Conservation (phyloP, 1,139 yeast genomes). For the Candida sp. region DNA sequence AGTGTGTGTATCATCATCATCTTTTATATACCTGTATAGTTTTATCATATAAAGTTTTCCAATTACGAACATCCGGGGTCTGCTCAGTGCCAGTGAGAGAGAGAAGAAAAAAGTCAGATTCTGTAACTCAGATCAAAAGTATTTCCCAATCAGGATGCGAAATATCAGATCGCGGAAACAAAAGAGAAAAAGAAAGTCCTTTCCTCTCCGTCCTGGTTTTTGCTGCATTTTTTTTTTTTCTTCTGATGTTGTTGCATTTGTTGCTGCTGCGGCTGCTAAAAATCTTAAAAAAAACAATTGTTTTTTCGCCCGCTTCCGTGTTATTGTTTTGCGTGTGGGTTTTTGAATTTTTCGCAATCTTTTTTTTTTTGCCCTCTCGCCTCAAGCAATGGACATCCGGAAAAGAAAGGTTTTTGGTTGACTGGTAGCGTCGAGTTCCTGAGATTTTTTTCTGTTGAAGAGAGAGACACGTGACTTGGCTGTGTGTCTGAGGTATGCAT, state of each 20-base stretch:
- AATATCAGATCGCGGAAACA: background rate
- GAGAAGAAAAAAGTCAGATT: background rate
- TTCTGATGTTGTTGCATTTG: no score
- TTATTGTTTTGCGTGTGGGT: background rate
- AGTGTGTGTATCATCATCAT: background rate
- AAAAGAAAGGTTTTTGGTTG: conserved; percentile 1
- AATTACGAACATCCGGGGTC: background rate
- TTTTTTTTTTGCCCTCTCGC: background rate
- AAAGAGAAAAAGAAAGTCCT: background rate
- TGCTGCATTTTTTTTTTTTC: background rate
- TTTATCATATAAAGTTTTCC: background rate
- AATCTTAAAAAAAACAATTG: background rate
- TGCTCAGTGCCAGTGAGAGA: background rate
- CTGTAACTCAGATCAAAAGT: background rate
- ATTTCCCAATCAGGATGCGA: conserved; percentile 3
- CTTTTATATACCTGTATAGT: background rate
- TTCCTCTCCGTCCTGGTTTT: background rate
- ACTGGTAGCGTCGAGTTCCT: background rate
- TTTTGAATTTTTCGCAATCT: conserved; percentile 7
- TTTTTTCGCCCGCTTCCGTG: background rate
- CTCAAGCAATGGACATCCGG: background rate
- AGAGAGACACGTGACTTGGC: background rate
- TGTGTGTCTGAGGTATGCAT: background rate
- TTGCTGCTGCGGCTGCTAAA: conserved; percentile 4
- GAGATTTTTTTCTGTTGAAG: background rate